phyloP scores from a whole-genome alignment of 371 early-diverging fungal species.

The Rhizopus delemar region DNA sequence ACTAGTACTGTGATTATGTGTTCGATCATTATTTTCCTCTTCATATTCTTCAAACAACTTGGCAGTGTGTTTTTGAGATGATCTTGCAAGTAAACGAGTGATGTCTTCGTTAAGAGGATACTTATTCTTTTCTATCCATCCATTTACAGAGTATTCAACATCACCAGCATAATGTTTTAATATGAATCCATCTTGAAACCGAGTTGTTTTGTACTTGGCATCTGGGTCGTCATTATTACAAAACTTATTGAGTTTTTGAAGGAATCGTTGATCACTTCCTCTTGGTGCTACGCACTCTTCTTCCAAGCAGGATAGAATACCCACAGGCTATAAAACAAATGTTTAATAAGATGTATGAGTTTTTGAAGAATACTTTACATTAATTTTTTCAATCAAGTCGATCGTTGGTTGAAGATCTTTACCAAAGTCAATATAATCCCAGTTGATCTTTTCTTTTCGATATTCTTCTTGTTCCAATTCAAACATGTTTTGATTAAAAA shows the following conservation, averaged over 20 bases:
- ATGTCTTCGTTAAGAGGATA: constrained; percentile 99
- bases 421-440: constrained; percentile 99
- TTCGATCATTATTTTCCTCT: constrained; percentile 28
- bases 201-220: constrained; percentile 81
- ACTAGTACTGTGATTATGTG: background rate
- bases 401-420: constrained; percentile 99
- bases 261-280: constrained; percentile 95
- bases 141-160: constrained; percentile 94
- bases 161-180: constrained; percentile 98
- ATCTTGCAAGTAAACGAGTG: constrained; percentile 83
- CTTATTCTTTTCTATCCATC: constrained; percentile 99
- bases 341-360: background rate
- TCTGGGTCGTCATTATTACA: constrained; percentile 75
- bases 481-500: constrained; percentile 99
- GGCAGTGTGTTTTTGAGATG: constrained; percentile 79
- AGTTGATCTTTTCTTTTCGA: constrained; percentile 95
- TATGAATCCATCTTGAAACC: constrained; percentile 92
- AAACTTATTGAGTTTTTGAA: constrained; percentile 87
- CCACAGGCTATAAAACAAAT: constrained; percentile 76
- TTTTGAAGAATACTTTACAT: constrained; percentile 52
- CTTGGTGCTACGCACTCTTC: constrained; percentile 99
- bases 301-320: constrained; percentile 97
- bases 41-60: constrained; percentile 83
- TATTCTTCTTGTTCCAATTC: constrained; percentile 99
- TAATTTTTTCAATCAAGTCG: constrained; percentile 95